Conservation (phyloP, 148 eudicot genomes). For the Persicaria maculosa region DNA sequence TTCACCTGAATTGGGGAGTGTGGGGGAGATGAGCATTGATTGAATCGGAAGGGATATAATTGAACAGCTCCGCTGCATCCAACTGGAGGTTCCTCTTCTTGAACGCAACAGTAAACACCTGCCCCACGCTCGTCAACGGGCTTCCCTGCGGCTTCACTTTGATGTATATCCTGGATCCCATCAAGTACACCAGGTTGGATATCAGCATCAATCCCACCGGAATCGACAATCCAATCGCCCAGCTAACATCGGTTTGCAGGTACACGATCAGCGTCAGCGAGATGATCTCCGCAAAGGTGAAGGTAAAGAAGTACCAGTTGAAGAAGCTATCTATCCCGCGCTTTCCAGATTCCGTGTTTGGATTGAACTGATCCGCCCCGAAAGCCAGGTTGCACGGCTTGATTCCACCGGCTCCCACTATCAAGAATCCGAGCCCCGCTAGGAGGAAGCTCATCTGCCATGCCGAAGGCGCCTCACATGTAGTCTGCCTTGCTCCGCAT, state of each 20-base stretch:
- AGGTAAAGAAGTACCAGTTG: slow-evolving; percentile 42
- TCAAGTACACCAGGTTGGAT: slow-evolving; percentile 38
- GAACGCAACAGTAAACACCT: slow-evolving; percentile 52
- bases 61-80: slow-evolving; percentile 25
- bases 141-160: slow-evolving; percentile 76
- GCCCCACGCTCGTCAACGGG: slow-evolving; percentile 46
- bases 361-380: slow-evolving; percentile 19
- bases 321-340: slow-evolving; percentile 16
- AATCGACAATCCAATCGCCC: slow-evolving; percentile 73
- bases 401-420: slow-evolving; percentile 15
- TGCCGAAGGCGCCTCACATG: slow-evolving; percentile 8
- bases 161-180: slow-evolving; percentile 64
- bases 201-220: slow-evolving; percentile 63
- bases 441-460: slow-evolving; percentile 16
- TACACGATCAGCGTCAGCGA: slow-evolving; percentile 67
- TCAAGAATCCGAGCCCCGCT: slow-evolving; percentile 11
- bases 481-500: not conserved
- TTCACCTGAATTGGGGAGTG: slow-evolving; percentile 78
- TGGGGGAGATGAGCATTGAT: slow-evolving; percentile 55
- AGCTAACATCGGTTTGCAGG: slow-evolving; percentile 63
- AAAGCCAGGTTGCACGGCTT: slow-evolving; percentile 17
- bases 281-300: slow-evolving; percentile 70
- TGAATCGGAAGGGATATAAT: slow-evolving; percentile 40
- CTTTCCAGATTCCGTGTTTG: slow-evolving; percentile 18
- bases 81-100: slow-evolving; percentile 48